Evolutionary conservation across 2,329 filamentous ascomycete species (phyloP).

Genomic region (Pestalotiopsis sp.): DNA sequence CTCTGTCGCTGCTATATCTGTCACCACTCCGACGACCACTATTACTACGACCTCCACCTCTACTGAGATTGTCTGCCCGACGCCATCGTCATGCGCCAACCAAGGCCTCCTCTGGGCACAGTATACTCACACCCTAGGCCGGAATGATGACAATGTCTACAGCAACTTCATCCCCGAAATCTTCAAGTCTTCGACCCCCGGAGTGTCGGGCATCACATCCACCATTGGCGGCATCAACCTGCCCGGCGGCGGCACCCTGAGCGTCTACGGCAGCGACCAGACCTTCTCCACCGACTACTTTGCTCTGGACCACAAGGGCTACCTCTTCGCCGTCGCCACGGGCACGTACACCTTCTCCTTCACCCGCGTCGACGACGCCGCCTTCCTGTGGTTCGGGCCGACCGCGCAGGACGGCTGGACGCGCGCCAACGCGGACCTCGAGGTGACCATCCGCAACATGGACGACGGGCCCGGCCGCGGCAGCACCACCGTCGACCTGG

Average conservation of each 20-base stretch:
- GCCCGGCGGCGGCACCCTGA: not conserved
- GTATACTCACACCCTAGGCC: not conserved
- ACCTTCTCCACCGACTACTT: slow-evolving; percentile 1
- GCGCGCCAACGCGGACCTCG: not conserved
- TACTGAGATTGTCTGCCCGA: not conserved
- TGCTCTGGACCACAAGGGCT: slow-evolving; percentile 4
- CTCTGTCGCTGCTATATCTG: not conserved
- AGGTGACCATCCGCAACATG: not conserved
- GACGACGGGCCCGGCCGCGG: not conserved
- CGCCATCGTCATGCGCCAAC: not conserved
- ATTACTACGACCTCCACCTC: not conserved
- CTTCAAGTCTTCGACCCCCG: not conserved
- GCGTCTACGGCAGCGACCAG: not conserved
- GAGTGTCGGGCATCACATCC: not conserved
- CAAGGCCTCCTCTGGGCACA: not conserved
- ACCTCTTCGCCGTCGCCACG: not conserved
- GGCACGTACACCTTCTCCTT: not conserved
- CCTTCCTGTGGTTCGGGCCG: not conserved
- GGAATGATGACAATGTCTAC: not conserved
- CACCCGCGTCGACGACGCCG: not conserved
- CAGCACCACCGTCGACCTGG: not conserved
- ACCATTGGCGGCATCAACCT: not conserved
- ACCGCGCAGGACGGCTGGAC: not conserved
- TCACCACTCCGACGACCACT: not conserved
- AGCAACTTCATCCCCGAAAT: not conserved